Evolutionary conservation across 176 grass and related monocot species (phyloP), one percentile per base, ranked within the genome.

Genomic region (Carex littledalei): DNA sequence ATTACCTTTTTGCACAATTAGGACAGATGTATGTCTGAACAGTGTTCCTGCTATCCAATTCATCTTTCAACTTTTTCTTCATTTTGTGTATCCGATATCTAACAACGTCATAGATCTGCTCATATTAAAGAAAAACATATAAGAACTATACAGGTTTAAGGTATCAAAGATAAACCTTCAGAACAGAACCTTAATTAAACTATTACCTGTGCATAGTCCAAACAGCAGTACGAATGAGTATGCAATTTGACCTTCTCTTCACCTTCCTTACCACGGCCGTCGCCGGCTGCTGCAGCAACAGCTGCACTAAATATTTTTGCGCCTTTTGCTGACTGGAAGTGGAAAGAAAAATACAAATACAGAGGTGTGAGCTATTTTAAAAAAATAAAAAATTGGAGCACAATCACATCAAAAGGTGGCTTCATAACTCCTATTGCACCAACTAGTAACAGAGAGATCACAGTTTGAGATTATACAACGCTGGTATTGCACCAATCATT

Each of bases 31-130:
- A 99, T 26, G 91, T 89, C 81, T 99, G 91, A 80, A 99, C 90
- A 69, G 96, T 94, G 88, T 99, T 95, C 85, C 96, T 94, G 84
- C 93, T 95, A 59, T 99, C 96, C 89, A 99, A 86, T 81, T 94
- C 96, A 92, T 95, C 96, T 89, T 94, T 95, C 67, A 95, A 68
- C 64, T 93, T 99, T 87, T 98, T 99, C 87, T 94, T 99, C 96
- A 99, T 95, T 84, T 94, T 87, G 86, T 92, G 93, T 83, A 99
- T 90, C 55, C 96, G 88, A 49, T 95, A 99, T 87, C 93, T 91
- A 85, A 99, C 90, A 55, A 99, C 93, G 81, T 99, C 96, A 85
- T 71, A 89, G 14, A 99, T 92, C 96, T 98, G 87, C 81, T 57
- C 58, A 45, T 62, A 26, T 39, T 58, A 17, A 55, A 34, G 35